phyloP scores from a whole-genome alignment of 257 asterid genomes.

The Ilex aquifolium region DNA sequence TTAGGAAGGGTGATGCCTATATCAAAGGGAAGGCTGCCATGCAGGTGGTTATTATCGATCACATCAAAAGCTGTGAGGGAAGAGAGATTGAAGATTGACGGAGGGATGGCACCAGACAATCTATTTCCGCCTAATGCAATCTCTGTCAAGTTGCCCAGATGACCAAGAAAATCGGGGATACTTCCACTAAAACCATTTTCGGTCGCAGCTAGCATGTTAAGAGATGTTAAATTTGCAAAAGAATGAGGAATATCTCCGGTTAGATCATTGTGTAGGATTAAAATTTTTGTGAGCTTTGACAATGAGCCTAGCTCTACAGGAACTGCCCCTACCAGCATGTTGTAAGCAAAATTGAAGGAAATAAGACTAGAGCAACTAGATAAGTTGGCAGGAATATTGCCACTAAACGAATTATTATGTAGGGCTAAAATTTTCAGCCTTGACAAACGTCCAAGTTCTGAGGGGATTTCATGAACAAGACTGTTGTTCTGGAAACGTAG shows the following conservation, averaged over 20 bases:
- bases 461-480: background rate
- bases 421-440: background rate
- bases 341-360: background rate
- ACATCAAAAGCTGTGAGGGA: too few relatives aligned
- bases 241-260: background rate
- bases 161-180: background rate
- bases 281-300: background rate
- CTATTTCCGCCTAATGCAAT: too few relatives aligned
- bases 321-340: background rate
- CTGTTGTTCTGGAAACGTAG: background rate
- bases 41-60: too few relatives aligned
- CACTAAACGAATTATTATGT: background rate
- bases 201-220: too few relatives aligned
- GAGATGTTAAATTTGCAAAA: background rate
- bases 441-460: background rate
- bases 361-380: background rate
- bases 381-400: background rate
- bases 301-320: background rate
- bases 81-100: too few relatives aligned
- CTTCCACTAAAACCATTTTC: background rate
- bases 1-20: too few relatives aligned
- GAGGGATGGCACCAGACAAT: background rate
- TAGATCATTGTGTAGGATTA: too few relatives aligned
- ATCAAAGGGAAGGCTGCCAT: too few relatives aligned
- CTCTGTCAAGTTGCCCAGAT: background rate